These are phyloP conservation scores for Trypanosoma avium DNA, from an alignment of 208 protist genomes.

Conservation along the genomic window DNA sequence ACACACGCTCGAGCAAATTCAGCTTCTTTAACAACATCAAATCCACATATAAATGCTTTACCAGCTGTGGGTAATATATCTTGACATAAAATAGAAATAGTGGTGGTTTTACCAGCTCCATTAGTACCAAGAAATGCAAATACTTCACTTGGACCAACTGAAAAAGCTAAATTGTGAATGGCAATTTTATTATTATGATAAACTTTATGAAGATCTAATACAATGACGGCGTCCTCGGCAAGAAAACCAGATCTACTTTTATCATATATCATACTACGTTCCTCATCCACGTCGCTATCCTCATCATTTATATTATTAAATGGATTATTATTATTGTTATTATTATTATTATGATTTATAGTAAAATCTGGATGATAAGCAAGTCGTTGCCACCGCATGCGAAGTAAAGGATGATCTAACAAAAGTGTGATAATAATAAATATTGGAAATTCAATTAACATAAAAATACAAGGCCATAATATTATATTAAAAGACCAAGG, in stretches of 20 bases:
- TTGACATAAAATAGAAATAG: constrained; percentile 79
- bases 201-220: constrained; percentile 58
- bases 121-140: constrained; percentile 90
- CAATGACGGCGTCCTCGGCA: constrained; percentile 52
- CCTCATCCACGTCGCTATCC: constrained; percentile 24
- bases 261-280: background rate
- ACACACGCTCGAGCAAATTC: constrained; percentile 58
- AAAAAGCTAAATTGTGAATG: constrained; percentile 67
- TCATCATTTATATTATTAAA: constrained; percentile 36
- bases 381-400: constrained; percentile 13
- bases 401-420: constrained; percentile 58
- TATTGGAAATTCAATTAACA: constrained; percentile 54
- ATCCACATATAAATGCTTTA: constrained; percentile 39
- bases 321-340: constrained; percentile 16
- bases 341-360: no score
- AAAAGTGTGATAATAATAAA: constrained; percentile 63
- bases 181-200: constrained; percentile 69
- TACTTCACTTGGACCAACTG: constrained; percentile 62
- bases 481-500: constrained; percentile 48
- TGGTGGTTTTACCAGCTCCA: constrained; percentile 86
- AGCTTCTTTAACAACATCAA: constrained; percentile 49
- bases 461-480: constrained; percentile 58
- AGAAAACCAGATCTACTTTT: no score
- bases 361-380: background rate
- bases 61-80: constrained; percentile 66